Evolutionary conservation across 164 flowering plant species (phyloP), one percentile per base, ranked within the genome.

Genomic region (Kingdonia uniflora): DNA sequence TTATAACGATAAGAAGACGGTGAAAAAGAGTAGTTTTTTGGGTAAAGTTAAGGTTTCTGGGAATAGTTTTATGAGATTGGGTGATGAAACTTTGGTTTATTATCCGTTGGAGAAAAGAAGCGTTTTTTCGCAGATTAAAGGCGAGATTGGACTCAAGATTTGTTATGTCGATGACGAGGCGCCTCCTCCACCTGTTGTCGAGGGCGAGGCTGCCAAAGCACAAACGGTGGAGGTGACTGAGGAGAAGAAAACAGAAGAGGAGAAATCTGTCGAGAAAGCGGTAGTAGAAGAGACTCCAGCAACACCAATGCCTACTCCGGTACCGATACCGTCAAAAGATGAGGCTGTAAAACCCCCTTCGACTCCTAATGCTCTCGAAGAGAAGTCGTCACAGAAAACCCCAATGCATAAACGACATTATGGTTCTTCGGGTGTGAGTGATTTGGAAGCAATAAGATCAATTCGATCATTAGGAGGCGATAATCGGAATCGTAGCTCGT

Each of bases 51-150:
- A 79, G 73, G 61, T 91, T 17, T 51, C 82, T 8, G 96, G 88
- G 1, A 62, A 50, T 41, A 54, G 68, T 37, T 83, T 91, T 49
- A 62, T 49, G 1, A 61, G 69, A 55, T 14, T 72, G 3, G 90
- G 85, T 33, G 62, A 76, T 0, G 87, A 81, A 64, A 19, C 65
- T 11, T 65, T 87, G 8, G 74, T 85, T 19, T 87, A 87, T 52
- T 87, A 75, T 64, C 98, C 98, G n/a, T 61, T 91, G 44, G 98
- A 91, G 77, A 91, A 91, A 70, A 52, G 96, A 55, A 91, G 94
- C 57, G 96, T 91, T 6, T 91, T 91, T 60, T 85, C 95, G 0
- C 96, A 87, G 77, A 78, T 87, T 38, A 85, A 84, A 56, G 98
- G 98, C 2, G 98, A 91, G 73, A 58, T 91, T 19, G 95, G 96